Conservation (phyloP, 2,329 filamentous ascomycete species). For the Monosporascus sp. region DNA sequence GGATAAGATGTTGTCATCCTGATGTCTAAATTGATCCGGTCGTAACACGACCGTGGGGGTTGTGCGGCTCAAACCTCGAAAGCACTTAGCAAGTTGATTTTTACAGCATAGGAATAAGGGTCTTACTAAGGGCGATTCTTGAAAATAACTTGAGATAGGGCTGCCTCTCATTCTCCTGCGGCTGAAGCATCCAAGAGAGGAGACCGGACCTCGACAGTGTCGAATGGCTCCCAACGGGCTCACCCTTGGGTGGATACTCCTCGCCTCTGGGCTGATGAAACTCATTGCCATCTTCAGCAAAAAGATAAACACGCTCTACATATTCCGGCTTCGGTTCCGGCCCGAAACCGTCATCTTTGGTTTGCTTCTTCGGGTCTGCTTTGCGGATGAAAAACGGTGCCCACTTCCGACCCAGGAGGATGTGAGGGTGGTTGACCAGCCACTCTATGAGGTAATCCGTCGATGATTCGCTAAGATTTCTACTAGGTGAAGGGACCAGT, state of each 20-base stretch:
- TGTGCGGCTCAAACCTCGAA: constrained; percentile 47
- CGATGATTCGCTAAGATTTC: constrained; percentile 20
- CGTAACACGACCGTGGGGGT: constrained; percentile 41
- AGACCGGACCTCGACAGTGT: constrained; percentile 34
- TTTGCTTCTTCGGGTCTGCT: constrained; percentile 31
- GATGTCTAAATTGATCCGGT: constrained; percentile 39
- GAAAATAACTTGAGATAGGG: constrained; percentile 53
- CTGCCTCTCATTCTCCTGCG: constrained; percentile 39
- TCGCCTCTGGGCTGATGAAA: constrained; percentile 29
- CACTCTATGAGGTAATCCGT: constrained; percentile 34
- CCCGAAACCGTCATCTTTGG: constrained; percentile 27
- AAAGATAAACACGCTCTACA: constrained; percentile 46
- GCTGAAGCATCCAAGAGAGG: constrained; percentile 48
- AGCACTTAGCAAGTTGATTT: constrained; percentile 8
- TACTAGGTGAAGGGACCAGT: constrained; percentile 23
- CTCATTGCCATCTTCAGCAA: constrained; percentile 46
- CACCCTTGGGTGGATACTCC: constrained; percentile 21
- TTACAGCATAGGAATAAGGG: constrained; percentile 2
- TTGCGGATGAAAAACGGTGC: constrained; percentile 40
- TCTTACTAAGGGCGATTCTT: constrained; percentile 47
- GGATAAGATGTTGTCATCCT: constrained; percentile 33
- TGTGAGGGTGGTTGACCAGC: constrained; percentile 34
- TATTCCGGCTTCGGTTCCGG: constrained; percentile 25
- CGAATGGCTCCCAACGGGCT: constrained; percentile 17
- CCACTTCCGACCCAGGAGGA: constrained; percentile 44